These are phyloP conservation scores for Phytophthora palmivora DNA, from an alignment of 352 stramenopile genomes.

Conservation along the genomic window DNA sequence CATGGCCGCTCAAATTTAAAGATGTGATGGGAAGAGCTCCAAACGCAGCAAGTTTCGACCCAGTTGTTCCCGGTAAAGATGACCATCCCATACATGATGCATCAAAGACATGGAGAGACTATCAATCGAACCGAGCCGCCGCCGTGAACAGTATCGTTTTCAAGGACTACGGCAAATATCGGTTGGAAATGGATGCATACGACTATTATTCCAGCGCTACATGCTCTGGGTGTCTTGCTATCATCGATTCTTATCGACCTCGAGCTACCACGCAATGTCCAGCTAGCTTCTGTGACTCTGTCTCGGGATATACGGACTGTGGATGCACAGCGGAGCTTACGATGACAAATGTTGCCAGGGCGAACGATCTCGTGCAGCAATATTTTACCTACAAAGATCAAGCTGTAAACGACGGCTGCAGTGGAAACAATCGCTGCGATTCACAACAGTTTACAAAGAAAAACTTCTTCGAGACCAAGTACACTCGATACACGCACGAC, in stretches of 20 bases:
- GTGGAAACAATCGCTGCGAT: conserved; percentile 55
- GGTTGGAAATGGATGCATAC: conserved; percentile 48
- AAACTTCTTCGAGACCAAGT: conserved; percentile 53
- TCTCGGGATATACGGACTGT: conserved; percentile 4
- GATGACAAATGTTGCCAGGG: conserved; percentile 32
- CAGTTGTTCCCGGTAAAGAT: conserved; percentile 10
- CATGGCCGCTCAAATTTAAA: conserved; percentile 23
- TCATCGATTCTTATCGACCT: conserved; percentile 61
- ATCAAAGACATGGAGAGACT: conserved; percentile 56
- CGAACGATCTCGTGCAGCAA: conserved; percentile 34
- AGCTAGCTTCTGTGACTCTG: conserved; percentile 40
- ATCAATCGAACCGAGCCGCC: conserved; percentile 40
- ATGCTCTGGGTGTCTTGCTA: conserved; percentile 57
- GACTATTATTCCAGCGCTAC: conserved; percentile 51
- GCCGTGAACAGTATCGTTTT: conserved; percentile 57
- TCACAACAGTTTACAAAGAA: conserved; percentile 35
- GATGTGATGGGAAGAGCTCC: conserved; percentile 23
- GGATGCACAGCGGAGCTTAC: conserved; percentile 33
- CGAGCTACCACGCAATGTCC: conserved; percentile 43
- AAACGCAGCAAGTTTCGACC: conserved; percentile 14
- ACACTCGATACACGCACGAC: conserved; percentile 29
- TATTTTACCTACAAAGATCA: conserved; percentile 49
- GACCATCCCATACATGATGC: conserved; percentile 21
- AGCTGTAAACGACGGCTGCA: conserved; percentile 60
- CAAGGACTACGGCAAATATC: conserved; percentile 54